Evolutionary conservation across 1,139 yeast species (phyloP).

Genomic region (Kurtzmaniella quercitrusa): DNA sequence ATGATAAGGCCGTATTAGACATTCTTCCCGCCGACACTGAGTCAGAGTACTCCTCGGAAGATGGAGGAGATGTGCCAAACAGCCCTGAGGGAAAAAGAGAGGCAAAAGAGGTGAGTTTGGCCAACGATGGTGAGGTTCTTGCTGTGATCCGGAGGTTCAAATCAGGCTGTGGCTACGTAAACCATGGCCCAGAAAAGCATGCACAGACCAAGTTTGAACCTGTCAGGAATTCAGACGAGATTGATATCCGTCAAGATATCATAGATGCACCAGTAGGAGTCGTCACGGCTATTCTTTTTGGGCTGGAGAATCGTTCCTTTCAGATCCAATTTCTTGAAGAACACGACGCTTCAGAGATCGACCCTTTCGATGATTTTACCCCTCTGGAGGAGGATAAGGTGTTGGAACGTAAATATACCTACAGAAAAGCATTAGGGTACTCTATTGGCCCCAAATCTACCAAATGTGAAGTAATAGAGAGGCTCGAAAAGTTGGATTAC

Average conservation of each 20-base stretch:
- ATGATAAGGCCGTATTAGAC: slow-evolving; percentile 9
- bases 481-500: slow-evolving; percentile 37
- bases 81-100: slow-evolving; percentile 12
- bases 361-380: slow-evolving; percentile 36
- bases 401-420: slow-evolving; percentile 34
- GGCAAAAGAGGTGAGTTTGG: neutral
- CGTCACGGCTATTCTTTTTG: slow-evolving; percentile 45
- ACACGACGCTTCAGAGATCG: slow-evolving; percentile 47
- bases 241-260: slow-evolving; percentile 28
- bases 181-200: slow-evolving; percentile 37
- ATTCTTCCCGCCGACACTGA: slow-evolving; percentile 4
- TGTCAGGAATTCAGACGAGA: slow-evolving; percentile 23
- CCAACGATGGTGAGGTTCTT: slow-evolving; percentile 8
- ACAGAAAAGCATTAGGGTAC: slow-evolving; percentile 46
- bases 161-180: slow-evolving; percentile 26
- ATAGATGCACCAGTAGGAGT: slow-evolving; percentile 48
- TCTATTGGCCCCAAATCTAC: slow-evolving; percentile 59
- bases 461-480: slow-evolving; percentile 45
- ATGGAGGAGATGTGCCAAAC: slow-evolving; percentile 12
- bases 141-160: slow-evolving; percentile 24
- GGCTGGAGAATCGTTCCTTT: slow-evolving; percentile 34
- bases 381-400: slow-evolving; percentile 26
- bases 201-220: slow-evolving; percentile 26
- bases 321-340: slow-evolving; percentile 36
- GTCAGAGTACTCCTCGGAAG: slow-evolving; percentile 8